Evolutionary conservation across 495 filamentous ascomycete species (phyloP).

Genomic region (Peziza echinospora): DNA sequence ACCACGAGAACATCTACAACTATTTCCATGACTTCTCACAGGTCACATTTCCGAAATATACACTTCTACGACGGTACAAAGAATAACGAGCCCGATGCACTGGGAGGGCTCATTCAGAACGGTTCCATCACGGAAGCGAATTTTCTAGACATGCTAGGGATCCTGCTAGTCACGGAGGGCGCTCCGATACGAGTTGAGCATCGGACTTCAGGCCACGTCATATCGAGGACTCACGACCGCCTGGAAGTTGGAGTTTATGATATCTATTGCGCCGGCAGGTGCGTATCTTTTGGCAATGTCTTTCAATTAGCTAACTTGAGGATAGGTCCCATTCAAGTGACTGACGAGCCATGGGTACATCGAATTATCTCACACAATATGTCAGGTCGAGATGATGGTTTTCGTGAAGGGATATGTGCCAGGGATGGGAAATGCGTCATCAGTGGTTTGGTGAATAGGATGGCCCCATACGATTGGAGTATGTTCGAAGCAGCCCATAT

Average conservation of each 20-base stretch:
- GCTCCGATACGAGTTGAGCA: slow-evolving; percentile 2
- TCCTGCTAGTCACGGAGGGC: slow-evolving; percentile 2
- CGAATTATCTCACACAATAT: slow-evolving; percentile 8
- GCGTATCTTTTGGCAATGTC: not conserved
- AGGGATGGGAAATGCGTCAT: slow-evolving; percentile 12
- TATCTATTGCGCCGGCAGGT: slow-evolving; percentile 7
- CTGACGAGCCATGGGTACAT: slow-evolving; percentile 5
- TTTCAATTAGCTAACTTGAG: not conserved
- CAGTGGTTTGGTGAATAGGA: slow-evolving; percentile 3
- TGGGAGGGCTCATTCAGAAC: slow-evolving; percentile 4
- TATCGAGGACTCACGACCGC: not conserved
- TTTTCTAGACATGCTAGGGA: slow-evolving; percentile 2
- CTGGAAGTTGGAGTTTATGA: slow-evolving; percentile 2
- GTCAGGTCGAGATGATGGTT: slow-evolving; percentile 8
- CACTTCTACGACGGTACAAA: slow-evolving; percentile 1
- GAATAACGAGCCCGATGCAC: not conserved
- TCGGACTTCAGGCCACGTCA: slow-evolving; percentile 3
- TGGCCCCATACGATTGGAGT: not conserved
- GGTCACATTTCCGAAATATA: slow-evolving; percentile 3
- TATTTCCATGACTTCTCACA: slow-evolving; percentile 4
- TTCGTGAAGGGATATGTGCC: slow-evolving; percentile 9
- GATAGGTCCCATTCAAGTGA: slow-evolving; percentile 7
- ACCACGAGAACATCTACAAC: too few species aligned
- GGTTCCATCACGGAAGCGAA: slow-evolving; percentile 4
- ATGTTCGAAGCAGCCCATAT: slow-evolving; percentile 14